Evolutionary conservation across 495 filamentous ascomycete genomes (phyloP), one percentile per base, ranked within the genome.

Genomic region (Trichoderma virens): DNA sequence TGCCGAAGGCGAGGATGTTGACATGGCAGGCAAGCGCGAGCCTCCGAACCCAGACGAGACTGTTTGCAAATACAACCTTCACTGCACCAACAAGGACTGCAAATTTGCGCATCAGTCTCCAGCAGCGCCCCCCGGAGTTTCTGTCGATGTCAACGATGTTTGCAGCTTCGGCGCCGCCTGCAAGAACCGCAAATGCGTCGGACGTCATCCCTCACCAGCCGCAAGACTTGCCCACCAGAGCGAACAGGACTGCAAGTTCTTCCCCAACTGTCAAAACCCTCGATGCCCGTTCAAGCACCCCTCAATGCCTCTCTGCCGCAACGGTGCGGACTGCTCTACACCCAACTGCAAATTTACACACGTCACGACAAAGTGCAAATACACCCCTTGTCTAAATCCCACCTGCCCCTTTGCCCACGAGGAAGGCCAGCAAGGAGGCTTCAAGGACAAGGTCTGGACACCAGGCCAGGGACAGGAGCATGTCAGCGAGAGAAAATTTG

Each of bases 61-160:
- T 60, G 78, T 84, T 38, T 99, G 94, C 82, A 90, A 87, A 56
- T 99, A 88, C 78, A 96, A 97, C 75, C 79, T 91, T 35, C 79
- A 82, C 60, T 99, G 94, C 77, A 90, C 87, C 23, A 92, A 95
- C 71, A 83, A 85, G 66, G 91, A 96, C 64, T 99, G 94, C 74
- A 87, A 85, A 54, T 98, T 90, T 72, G 94, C 90, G 30, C 94
- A 99, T 70, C 94, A 97, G 73, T 96, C 93, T 16, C 90, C 94
- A 30, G 93, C 90, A 25, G 92, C 93, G 41, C 90, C 90, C 18
- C 88, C 88, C n/a, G 90, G 88, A 27, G 73, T 71, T 16, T 81
- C 86, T 3, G 76, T 97, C 61, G 95, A 97, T 73, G 77, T 92
- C 62, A 80, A 80, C 39, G 93, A 97, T 70, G 77, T 80, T 34